Base-by-base conservation (phyloP, 306 rosid species). In the Prunus campanulata region DNA sequence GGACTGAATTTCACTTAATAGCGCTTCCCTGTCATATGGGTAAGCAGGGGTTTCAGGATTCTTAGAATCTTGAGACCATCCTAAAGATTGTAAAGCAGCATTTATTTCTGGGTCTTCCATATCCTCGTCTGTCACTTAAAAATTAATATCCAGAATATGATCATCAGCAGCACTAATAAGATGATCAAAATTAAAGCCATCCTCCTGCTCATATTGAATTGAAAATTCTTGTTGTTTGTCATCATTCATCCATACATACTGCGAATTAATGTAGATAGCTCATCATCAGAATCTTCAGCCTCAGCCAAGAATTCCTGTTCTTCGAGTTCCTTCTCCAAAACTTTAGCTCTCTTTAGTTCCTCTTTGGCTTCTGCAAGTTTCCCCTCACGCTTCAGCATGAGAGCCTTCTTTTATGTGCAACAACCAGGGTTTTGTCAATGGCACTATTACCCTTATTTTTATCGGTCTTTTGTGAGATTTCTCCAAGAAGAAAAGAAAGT, bases 301-400 rank as follows among this genome's bases (percentile, higher is more conserved):
- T 76, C 99, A 55, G 83, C 97, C 79, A 95, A 86, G 74, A 92
- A 85, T 72, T 90, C 97, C 81, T 95, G 90, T 77, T 95, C 97
- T 83, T 95, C 97, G 55, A 95, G 90, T 67, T 89, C 90, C 88
- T 84, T 90, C 82, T 95, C 99, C 70, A 95, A 75, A 67, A 85
- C 57, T 89, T 95, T 95, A 66, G 99, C 97, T 84, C 74, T 87
- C 83, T 92, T 95, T 42, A 95, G 65, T 82, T 95, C 98, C 81
- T 90, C 98, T 87, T 95, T 95, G 72, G 98, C 98, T 85, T 92
- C 98, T 66, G 85, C 86, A 84, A 95, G 87, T 66, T 85, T 92
- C 29, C 98, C 97, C 74, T 95, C 98, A 39, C 92, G 97, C 90
- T 95, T 95, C 88, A 95, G 80, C 73, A 66, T 46, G 55, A 92